Evolutionary conservation across 2,329 filamentous ascomycete genomes (phyloP).

Genomic region (Trematosphaeria pertusa): DNA sequence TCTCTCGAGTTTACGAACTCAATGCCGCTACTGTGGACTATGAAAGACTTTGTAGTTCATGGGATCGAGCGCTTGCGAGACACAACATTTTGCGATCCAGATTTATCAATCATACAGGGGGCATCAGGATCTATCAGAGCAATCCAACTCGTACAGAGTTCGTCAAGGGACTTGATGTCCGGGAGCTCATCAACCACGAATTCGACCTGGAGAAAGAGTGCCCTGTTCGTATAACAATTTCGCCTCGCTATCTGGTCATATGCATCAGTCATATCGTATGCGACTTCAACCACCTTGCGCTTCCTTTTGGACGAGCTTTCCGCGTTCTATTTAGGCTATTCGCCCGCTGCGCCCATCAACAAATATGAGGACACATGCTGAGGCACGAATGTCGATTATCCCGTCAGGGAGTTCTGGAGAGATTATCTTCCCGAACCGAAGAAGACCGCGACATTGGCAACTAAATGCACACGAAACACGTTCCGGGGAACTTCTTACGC

Average conservation of each 20-base stretch:
- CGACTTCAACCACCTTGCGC: conserved; percentile 1
- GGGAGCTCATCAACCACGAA: neutral
- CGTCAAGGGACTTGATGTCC: neutral
- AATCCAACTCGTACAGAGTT: too few species aligned
- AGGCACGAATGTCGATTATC: too few species aligned
- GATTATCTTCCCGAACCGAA: neutral
- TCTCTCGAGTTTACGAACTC: conserved; percentile 4
- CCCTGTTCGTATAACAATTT: neutral
- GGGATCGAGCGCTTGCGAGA: conserved; percentile 2
- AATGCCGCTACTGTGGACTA: neutral
- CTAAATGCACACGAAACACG: neutral
- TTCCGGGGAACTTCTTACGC: neutral
- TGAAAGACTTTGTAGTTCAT: neutral
- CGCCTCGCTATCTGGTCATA: conserved; percentile 2
- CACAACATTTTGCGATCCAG: neutral
- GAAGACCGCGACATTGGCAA: too few species aligned
- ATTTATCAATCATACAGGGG: too few species aligned
- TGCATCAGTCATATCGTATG: conserved; percentile 8
- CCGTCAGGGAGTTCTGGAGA: too few species aligned
- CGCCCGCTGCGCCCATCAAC: neutral
- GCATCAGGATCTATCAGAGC: too few species aligned
- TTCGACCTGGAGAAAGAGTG: conserved; percentile 4
- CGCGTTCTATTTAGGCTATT: neutral
- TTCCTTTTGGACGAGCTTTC: neutral
- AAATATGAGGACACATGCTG: neutral